Evolutionary conservation across 2,329 filamentous ascomycete species (phyloP), one percentile per base, ranked within the genome.

Genomic region (Pestalotiopsis sp.): DNA sequence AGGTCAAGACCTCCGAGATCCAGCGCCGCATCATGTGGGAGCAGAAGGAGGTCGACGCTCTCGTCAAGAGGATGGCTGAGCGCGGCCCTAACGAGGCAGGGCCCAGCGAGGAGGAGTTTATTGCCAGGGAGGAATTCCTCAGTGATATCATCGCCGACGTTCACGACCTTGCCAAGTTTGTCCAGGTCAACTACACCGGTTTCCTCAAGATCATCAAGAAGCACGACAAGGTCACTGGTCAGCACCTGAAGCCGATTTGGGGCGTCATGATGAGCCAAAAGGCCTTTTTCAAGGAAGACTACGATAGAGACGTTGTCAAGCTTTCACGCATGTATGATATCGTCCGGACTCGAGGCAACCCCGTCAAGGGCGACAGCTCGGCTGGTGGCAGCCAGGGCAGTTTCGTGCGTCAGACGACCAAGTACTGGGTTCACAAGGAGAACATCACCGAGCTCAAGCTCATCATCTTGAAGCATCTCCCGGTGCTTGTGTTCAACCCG

Each of bases 171-270:
- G 95, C 96, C 80, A 98, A 98, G 83, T 99, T 97, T 80, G 97
- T 97, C 6, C 95, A 98, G 83, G 84, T 99, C 78, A 99, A 99
- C 83, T 99, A 99, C 79, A 98, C 95, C 0, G 96, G 96, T 4
- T 99, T 99, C 80, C 97, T 98, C 85, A 99, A 99, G 86, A 99
- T 99, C 72, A 97, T 99, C 82, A 99, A 99, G 87, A 99, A 99
- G 86, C 96, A 99, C 81, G 96, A 98, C 83, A 99, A 99, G 93
- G 87, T 93, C 85, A 99, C 96, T 0, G 88, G 90, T 70, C 97
- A 95, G 94, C 91, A 96, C 77, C 89, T 99, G 41, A 95, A 93
- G 76, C 96, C 96, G 40, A 94, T 97, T n/a, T 99, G 99, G 81
- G 95, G 97, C 69, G 92, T 95, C 57, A 91, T 95, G 69, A 89